phyloP scores from a whole-genome alignment of 176 grass and related monocot genomes.

The Stipa capillata region DNA sequence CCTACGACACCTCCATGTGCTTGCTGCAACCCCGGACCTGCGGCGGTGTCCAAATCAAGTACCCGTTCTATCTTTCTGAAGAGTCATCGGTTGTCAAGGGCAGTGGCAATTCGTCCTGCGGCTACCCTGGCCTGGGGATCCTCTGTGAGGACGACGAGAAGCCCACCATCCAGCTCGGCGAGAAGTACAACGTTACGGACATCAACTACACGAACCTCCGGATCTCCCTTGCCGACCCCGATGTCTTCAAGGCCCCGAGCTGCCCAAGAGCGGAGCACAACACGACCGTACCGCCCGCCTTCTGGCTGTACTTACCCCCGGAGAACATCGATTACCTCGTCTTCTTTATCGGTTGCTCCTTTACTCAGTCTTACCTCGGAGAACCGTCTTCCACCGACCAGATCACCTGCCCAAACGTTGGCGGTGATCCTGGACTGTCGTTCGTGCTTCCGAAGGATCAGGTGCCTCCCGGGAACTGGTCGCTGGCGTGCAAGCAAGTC shows the following conservation, averaged over 20 bases:
- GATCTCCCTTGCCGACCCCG: neutral
- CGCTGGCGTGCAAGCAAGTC: rapidly evolving
- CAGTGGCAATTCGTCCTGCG: neutral
- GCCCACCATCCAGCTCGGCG: neutral
- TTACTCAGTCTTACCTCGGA: rapidly evolving
- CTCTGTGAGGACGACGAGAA: neutral
- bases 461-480: neutral
- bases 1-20: neutral
- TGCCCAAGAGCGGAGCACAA: neutral
- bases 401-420: neutral
- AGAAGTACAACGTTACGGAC: neutral
- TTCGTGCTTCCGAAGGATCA: neutral
- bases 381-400: rapidly evolving
- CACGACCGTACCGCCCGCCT: rapidly evolving
- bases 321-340: neutral
- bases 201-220: neutral
- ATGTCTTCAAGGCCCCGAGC: rapidly evolving
- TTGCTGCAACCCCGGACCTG: neutral
- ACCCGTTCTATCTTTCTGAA: neutral
- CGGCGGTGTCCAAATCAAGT: neutral
- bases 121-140: constrained; percentile 18
- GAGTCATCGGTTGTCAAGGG: neutral
- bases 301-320: neutral
- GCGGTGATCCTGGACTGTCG: neutral
- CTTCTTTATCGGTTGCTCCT: neutral